Conservation (phyloP, 2,329 filamentous ascomycete genomes). For the Coniochaeta sp. region DNA sequence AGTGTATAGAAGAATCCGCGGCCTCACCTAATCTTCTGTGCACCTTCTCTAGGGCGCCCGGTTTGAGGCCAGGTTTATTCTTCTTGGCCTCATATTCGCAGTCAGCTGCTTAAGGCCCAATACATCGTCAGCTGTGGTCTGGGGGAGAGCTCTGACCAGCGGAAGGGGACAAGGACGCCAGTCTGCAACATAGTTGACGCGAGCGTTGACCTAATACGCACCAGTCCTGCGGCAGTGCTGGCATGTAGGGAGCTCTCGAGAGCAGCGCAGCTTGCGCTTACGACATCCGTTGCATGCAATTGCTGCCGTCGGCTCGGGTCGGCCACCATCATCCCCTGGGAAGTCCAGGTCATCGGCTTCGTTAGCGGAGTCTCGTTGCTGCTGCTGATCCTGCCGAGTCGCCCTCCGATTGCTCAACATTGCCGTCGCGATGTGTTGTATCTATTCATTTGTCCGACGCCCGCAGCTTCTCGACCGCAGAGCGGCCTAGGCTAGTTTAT, state of each 20-base stretch:
- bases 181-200: background rate
- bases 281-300: slow-evolving; percentile 18
- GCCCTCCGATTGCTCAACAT: background rate
- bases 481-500: background rate
- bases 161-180: background rate
- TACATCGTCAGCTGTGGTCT: background rate
- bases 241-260: slow-evolving; percentile 17
- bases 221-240: slow-evolving; percentile 15
- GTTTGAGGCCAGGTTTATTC: slow-evolving; percentile 27
- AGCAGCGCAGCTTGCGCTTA: slow-evolving; percentile 20
- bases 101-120: slow-evolving; percentile 5
- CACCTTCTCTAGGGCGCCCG: slow-evolving; percentile 26
- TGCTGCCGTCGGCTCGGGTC: background rate
- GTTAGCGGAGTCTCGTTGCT: background rate
- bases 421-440: background rate
- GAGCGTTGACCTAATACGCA: slow-evolving; percentile 2
- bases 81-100: slow-evolving; percentile 24
- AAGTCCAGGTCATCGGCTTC: background rate
- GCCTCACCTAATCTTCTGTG: slow-evolving; percentile 22
- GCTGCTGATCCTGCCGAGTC: background rate
- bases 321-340: background rate
- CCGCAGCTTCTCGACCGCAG: background rate
- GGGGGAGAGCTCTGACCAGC: background rate
- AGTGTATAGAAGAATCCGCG: background rate
- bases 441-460: background rate